Base-by-base conservation (phyloP, 2,329 filamentous ascomycete genomes). In the Verticillium dahliae region DNA sequence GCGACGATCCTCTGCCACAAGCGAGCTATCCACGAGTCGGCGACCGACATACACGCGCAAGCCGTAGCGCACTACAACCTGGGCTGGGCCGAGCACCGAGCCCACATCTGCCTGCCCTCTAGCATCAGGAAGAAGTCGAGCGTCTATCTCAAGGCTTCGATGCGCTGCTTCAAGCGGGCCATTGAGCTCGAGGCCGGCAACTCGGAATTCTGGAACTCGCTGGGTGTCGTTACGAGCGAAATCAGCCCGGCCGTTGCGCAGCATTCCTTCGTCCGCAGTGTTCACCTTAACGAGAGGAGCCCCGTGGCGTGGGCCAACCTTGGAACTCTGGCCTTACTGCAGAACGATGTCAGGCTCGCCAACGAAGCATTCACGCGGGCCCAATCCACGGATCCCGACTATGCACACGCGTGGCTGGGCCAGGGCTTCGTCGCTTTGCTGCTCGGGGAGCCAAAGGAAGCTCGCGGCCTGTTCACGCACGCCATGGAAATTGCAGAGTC, bases 11-110 rank as follows among this genome's bases (percentile, higher is more conserved):
- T 98, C 18, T 90, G 91, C 6, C 91, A 96, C 73, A 99, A 98
- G 73, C 85, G 91, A 65, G 92, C 92, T 7, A 87, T 98, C 14
- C 78, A 90, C 67, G 84, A 87, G 45, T 89, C 89, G 15, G 78
- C 86, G 1, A 80, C 87, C 62, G 93, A 99, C 70, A 73, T 85
- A 7, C 91, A 97, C 72, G 93, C 94, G 3, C 93, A 96, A 74
- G 91, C 95, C 1, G 91, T 98, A n/a, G 91, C 93, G 0, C 95
- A 94, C 83, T 99, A 97, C 75, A 99, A 99, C 69, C 80, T 99
- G 18, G 95, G 95, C 52, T 98, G 93, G 91, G 90, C 91, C 1
- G 95, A 99, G 73, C 87, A 95, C 71, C 85, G 89, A 55, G 90
- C 92, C 0, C 91, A 96, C 70, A 78, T 81, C 11, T 91, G 86